Percentiles rank a stretch among this genome's conserved stretches.
Evolutionary conservation across 2,329 filamentous ascomycete genomes (phyloP).

Genomic region (Penicillium verrucosum): DNA sequence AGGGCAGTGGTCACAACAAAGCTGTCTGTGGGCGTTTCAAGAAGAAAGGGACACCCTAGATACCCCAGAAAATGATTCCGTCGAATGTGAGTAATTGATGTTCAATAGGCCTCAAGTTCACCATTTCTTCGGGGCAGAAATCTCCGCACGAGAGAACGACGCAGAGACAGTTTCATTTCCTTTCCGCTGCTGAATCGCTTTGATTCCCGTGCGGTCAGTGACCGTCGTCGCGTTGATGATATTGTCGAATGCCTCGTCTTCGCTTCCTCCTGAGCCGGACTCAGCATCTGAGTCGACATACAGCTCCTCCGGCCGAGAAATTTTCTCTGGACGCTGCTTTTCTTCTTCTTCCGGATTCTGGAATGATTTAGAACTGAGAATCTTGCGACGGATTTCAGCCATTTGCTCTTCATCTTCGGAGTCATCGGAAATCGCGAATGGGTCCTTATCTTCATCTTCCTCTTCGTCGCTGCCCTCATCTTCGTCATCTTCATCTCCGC

Average conservation of each 20-base stretch:
- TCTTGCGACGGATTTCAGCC: slow-evolving; percentile 84
- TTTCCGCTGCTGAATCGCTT: slow-evolving; percentile 57
- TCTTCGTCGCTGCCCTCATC: slow-evolving; percentile 44
- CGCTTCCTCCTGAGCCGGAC: slow-evolving; percentile 65
- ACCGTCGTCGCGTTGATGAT: slow-evolving; percentile 90
- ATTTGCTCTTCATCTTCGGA: slow-evolving; percentile 83
- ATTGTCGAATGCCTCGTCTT: slow-evolving; percentile 77
- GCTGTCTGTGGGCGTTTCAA: neutral
- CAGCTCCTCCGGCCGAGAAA: slow-evolving; percentile 55
- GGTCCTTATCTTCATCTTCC: slow-evolving; percentile 56
- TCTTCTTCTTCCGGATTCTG: slow-evolving; percentile 52
- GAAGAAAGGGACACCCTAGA: neutral
- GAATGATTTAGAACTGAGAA: slow-evolving; percentile 90
- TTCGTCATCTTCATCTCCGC: slow-evolving; percentile 47
- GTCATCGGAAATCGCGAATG: slow-evolving; percentile 74
- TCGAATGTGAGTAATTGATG: neutral
- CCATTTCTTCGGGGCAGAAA: slow-evolving; percentile 50
- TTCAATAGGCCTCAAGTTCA: slow-evolving; percentile 17
- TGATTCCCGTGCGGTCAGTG: slow-evolving; percentile 77
- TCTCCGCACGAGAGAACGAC: slow-evolving; percentile 49
- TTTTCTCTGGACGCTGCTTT: slow-evolving; percentile 60
- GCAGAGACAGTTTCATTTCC: slow-evolving; percentile 49
- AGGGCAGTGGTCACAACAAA: neutral
- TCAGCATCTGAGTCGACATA: slow-evolving; percentile 63
- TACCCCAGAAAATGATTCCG: neutral